These are phyloP conservation scores for Pyrenophora seminiperda DNA, from an alignment of 2,329 filamentous ascomycete species.

Conservation along the genomic window DNA sequence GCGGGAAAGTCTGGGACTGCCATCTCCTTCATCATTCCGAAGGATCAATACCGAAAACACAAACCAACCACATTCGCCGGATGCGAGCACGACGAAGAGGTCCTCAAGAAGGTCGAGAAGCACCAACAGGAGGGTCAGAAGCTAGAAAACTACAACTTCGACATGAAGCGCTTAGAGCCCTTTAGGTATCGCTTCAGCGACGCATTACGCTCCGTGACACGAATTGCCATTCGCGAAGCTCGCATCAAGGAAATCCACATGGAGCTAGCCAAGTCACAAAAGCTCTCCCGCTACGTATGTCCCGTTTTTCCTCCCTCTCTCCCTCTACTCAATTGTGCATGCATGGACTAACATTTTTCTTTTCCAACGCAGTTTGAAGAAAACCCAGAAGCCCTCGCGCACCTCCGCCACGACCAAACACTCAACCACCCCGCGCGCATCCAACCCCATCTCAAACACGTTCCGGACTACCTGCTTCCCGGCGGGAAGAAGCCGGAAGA, in stretches of 20 bases:
- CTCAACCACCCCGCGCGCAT: constrained; percentile 75
- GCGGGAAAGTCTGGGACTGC: constrained; percentile 93
- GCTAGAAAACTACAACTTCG: constrained; percentile 89
- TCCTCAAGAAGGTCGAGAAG: constrained; percentile 77
- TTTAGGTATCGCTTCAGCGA: constrained; percentile 91
- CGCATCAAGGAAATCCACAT: constrained; percentile 84
- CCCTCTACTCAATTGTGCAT: too few relatives aligned
- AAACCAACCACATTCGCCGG: constrained; percentile 79
- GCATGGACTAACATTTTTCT: constrained; percentile 21
- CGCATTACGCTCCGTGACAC: constrained; percentile 85
- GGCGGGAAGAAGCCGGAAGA: constrained; percentile 70
- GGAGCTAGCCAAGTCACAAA: constrained; percentile 91
- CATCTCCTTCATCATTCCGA: constrained; percentile 90
- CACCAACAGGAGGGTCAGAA: constrained; percentile 83
- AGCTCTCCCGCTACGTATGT: constrained; percentile 59
- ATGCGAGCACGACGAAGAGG: constrained; percentile 81
- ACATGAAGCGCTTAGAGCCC: constrained; percentile 90
- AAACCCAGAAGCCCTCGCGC: constrained; percentile 85
- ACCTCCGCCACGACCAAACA: constrained; percentile 89
- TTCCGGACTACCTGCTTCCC: constrained; percentile 91
- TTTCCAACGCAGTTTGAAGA: constrained; percentile 93
- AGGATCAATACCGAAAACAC: constrained; percentile 83
- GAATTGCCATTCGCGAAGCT: constrained; percentile 87
- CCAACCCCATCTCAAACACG: constrained; percentile 81
- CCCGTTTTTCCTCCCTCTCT: not conserved